phyloP scores from a whole-genome alignment of 1,139 yeast genomes.

The Saccharomyces hybrid region DNA sequence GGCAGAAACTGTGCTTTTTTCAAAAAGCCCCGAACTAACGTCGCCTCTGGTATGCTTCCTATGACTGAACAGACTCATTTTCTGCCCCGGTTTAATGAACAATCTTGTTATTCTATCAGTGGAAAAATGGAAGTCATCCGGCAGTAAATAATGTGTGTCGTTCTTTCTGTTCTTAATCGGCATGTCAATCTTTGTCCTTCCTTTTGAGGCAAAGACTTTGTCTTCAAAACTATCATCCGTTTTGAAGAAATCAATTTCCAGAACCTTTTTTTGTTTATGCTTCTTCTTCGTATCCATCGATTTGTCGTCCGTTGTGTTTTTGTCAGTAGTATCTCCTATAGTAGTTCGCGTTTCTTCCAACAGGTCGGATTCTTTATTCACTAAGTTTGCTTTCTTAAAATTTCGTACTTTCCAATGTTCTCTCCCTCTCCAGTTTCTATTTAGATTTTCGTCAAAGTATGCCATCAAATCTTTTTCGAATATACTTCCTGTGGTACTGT shows the following conservation, averaged over 20 bases:
- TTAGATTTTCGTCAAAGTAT: constrained; percentile 66
- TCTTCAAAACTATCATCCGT: constrained; percentile 32
- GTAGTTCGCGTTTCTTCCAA: not conserved
- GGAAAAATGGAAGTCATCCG: constrained; percentile 68
- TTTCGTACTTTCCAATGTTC: constrained; percentile 85
- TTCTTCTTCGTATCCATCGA: constrained; percentile 7
- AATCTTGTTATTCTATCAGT: constrained; percentile 61
- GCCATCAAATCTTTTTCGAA: constrained; percentile 66
- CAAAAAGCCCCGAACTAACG: constrained; percentile 4
- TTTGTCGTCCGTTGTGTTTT: not conserved
- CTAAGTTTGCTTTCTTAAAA: constrained; percentile 35
- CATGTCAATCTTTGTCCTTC: constrained; percentile 36
- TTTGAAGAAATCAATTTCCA: constrained; percentile 47
- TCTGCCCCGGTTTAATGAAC: constrained; percentile 57
- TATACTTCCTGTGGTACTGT: constrained; percentile 32
- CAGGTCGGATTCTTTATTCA: constrained; percentile 10
- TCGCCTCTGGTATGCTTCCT: constrained; percentile 5
- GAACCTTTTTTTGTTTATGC: constrained; percentile 33
- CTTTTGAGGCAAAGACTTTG: constrained; percentile 43
- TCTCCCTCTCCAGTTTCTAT: constrained; percentile 81
- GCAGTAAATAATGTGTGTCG: constrained; percentile 46
- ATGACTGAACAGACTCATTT: constrained; percentile 31
- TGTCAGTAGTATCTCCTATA: not conserved
- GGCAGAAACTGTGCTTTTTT: not conserved
- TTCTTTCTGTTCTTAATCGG: constrained; percentile 40